Conservation (phyloP, 2,329 filamentous ascomycete genomes). For the Colletotrichum australisinense region DNA sequence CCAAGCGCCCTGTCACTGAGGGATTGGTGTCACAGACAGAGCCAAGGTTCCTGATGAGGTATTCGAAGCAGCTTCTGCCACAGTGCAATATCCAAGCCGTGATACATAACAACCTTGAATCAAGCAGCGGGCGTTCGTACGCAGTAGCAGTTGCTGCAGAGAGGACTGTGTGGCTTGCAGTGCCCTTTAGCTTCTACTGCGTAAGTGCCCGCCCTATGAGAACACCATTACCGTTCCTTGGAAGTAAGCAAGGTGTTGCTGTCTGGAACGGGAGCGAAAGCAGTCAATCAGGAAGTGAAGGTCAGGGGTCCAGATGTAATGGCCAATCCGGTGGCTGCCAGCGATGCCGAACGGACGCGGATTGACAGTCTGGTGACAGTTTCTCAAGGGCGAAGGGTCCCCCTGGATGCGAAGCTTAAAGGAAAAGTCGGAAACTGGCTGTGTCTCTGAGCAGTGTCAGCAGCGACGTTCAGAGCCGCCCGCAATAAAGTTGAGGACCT, state of each 20-base stretch:
- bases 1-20: background rate
- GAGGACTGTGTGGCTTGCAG: background rate
- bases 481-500: background rate
- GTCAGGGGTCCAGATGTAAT: background rate
- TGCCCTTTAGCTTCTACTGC: no score
- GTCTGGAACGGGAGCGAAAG: background rate
- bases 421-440: constrained; percentile 22
- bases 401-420: constrained; percentile 10
- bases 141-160: no score
- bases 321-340: constrained; percentile 17
- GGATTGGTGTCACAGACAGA: background rate
- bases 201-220: no score
- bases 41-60: no score
- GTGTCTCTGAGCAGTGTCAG: constrained; percentile 28
- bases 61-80: background rate
- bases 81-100: background rate
- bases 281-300: no score
- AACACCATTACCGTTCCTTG: background rate
- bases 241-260: background rate
- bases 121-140: no score
- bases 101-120: background rate
- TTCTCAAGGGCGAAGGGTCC: constrained; percentile 1
- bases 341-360: constrained; percentile 12
- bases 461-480: background rate
- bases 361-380: constrained; percentile 19